Conservation (phyloP, 2,329 filamentous ascomycete species). For the Cyphellophora attinorum region DNA sequence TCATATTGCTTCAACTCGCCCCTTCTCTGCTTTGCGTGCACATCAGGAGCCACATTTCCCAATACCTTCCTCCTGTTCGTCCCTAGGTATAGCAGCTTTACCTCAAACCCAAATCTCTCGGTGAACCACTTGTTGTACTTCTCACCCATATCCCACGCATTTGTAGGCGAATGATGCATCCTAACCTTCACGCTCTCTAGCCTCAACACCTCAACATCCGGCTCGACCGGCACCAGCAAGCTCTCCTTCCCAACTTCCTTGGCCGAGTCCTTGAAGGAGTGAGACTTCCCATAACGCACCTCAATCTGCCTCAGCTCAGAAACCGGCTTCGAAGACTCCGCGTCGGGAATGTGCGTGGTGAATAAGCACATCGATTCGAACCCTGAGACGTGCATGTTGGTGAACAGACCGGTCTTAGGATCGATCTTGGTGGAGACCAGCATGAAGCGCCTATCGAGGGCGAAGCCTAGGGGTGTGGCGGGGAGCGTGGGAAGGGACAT, state of each 20-base stretch:
- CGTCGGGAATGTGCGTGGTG: conserved; percentile 31
- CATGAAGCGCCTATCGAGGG: conserved; percentile 62
- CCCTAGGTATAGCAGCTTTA: conserved; percentile 57
- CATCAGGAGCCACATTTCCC: conserved; percentile 47
- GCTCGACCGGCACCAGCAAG: conserved; percentile 50
- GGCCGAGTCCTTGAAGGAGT: conserved; percentile 14
- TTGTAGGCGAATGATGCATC: conserved; percentile 50
- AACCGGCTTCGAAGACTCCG: conserved; percentile 18
- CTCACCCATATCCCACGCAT: conserved; percentile 54
- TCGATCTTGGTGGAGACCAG: conserved; percentile 34
- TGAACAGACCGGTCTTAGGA: not conserved
- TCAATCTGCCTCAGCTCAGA: conserved; percentile 5
- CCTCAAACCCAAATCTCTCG: conserved; percentile 52
- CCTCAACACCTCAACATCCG: conserved; percentile 33
- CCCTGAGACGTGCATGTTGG: conserved; percentile 50
- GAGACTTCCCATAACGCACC: conserved; percentile 13
- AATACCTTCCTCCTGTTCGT: conserved; percentile 50
- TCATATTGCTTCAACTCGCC: not conserved
- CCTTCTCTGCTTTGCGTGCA: conserved; percentile 17
- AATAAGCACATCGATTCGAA: conserved; percentile 57
- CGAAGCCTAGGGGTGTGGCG: conserved; percentile 54
- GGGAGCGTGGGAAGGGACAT: conserved; percentile 44
- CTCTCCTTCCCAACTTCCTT: conserved; percentile 20
- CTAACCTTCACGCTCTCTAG: conserved; percentile 43
- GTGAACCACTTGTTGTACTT: conserved; percentile 58